Percentiles rank a stretch among this genome's conserved stretches.
Conservation (phyloP, 2,329 filamentous ascomycete genomes). For the Aspergillus fumigatus region DNA sequence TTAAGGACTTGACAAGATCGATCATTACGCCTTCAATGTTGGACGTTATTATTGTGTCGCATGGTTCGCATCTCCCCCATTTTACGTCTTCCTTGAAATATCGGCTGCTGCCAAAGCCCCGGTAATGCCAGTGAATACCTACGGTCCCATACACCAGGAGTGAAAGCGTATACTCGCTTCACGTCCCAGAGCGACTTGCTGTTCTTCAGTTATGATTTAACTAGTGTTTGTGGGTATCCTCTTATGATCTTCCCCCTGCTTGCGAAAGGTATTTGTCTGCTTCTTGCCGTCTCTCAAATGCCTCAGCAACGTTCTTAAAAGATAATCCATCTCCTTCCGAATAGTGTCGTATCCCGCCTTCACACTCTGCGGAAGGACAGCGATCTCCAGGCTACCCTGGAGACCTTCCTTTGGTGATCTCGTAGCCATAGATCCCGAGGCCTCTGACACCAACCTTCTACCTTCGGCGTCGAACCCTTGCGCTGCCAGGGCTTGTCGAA, state of each 20-base stretch:
- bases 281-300: background rate
- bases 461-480: constrained; percentile 42
- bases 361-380: constrained; percentile 10
- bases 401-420: constrained; percentile 18
- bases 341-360: constrained; percentile 11
- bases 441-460: constrained; percentile 12
- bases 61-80: background rate
- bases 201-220: background rate
- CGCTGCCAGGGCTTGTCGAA: constrained; percentile 42
- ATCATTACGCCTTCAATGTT: background rate
- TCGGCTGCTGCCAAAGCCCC: background rate
- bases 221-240: background rate
- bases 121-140: background rate
- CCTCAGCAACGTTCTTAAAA: constrained; percentile 13
- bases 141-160: background rate
- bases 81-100: background rate
- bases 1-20: background rate
- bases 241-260: background rate
- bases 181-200: background rate
- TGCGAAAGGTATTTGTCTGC: background rate
- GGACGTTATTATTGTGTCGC: background rate
- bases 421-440: background rate
- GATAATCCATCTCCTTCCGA: constrained; percentile 13
- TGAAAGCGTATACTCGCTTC: background rate
- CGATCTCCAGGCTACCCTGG: constrained; percentile 35